Conservation (phyloP, 140 eudicot species). For the Ambrosia hybrid region DNA sequence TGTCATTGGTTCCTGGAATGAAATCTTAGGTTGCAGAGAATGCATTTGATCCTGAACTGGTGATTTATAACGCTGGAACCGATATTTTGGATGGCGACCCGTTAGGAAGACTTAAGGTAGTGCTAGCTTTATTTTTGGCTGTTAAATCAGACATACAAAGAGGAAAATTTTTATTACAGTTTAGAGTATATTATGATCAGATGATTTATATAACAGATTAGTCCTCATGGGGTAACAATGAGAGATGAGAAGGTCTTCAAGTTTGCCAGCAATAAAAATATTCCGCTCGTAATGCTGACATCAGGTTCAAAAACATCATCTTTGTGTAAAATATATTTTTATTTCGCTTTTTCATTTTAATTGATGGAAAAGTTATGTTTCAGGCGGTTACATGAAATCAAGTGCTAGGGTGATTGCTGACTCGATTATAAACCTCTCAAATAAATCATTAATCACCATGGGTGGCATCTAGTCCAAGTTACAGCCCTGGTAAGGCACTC, state of each 20-base stretch:
- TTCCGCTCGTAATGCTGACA: conserved; percentile 93
- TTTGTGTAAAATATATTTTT: neutral
- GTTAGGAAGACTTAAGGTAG: conserved; percentile 82
- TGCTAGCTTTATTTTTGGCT: neutral
- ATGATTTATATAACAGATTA: conserved; percentile 50
- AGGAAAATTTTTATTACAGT: neutral
- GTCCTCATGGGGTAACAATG: conserved; percentile 69
- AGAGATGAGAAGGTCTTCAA: conserved; percentile 88
- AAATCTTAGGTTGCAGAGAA: conserved; percentile 59
- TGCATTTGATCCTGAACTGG: conserved; percentile 73
- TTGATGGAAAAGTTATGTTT: neutral
- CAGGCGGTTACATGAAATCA: conserved; percentile 97
- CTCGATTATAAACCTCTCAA: conserved; percentile 73
- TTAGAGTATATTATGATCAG: neutral
- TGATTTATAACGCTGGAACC: conserved; percentile 93
- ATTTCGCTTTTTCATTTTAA: neutral
- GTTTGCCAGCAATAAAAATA: conserved; percentile 63
- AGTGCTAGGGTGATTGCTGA: conserved; percentile 89
- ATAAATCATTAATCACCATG: conserved; percentile 62
- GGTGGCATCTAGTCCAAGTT: conserved; percentile 15
- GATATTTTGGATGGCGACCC: conserved; percentile 95
- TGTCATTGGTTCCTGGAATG: conserved; percentile 20
- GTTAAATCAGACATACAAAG: neutral
- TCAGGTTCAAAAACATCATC: conserved; percentile 53
- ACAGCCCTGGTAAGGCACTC: conserved; percentile 8